Conservation (phyloP, 2,329 filamentous ascomycete species). For the Pezicula neosporulosa region DNA sequence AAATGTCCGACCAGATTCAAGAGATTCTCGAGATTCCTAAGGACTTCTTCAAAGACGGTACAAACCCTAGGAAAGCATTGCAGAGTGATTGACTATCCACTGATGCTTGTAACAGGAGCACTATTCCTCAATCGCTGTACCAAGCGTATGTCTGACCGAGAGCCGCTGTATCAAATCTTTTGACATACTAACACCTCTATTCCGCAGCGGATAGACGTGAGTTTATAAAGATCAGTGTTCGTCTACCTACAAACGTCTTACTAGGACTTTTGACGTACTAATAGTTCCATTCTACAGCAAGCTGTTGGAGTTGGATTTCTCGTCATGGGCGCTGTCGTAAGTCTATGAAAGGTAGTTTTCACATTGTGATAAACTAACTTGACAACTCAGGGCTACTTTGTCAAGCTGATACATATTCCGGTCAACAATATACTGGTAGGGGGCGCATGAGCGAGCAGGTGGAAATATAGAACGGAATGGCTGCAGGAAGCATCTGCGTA, state of each 20-base stretch:
- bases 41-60: slow-evolving; percentile 42
- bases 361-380: background rate
- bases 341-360: background rate
- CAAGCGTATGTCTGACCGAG: slow-evolving; percentile 32
- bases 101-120: slow-evolving; percentile 2
- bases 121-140: slow-evolving; percentile 40
- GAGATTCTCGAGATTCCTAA: slow-evolving; percentile 51
- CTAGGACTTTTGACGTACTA: too few species aligned
- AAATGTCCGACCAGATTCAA: slow-evolving; percentile 53
- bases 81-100: too few species aligned
- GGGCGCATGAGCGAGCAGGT: slow-evolving; percentile 22
- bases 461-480: background rate
- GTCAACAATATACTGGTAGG: slow-evolving; percentile 50
- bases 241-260: too few species aligned
- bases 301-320: slow-evolving; percentile 49
- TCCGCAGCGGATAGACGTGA: slow-evolving; percentile 33
- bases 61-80: too few species aligned
- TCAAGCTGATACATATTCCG: slow-evolving; percentile 50
- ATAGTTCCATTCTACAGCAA: slow-evolving; percentile 25
- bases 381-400: slow-evolving; percentile 35
- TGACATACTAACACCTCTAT: slow-evolving; percentile 7
- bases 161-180: background rate
- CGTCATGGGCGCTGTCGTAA: slow-evolving; percentile 46
- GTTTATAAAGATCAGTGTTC: slow-evolving; percentile 35
- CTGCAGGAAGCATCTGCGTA: background rate